Evolutionary conservation across 2,329 filamentous ascomycete species (phyloP).

Genomic region (Microdochium trichocladiopsis): DNA sequence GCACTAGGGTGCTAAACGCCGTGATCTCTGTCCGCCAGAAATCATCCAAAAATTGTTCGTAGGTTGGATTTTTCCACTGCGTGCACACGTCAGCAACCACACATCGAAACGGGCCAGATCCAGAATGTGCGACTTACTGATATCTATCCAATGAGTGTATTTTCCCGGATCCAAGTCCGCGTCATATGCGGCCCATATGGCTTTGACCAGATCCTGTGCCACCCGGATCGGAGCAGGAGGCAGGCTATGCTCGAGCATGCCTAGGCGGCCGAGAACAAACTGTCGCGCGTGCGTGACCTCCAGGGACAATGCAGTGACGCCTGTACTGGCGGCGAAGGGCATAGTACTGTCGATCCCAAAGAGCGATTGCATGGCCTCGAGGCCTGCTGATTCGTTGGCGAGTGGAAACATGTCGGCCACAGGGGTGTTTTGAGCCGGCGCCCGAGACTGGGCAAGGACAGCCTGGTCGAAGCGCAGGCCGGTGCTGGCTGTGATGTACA

Average conservation of each 20-base stretch:
- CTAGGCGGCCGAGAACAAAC: conserved; percentile 29
- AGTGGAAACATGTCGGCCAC: neutral
- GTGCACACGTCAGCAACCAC: neutral
- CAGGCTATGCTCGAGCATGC: conserved; percentile 28
- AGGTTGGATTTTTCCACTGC: conserved; percentile 7
- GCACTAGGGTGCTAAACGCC: too few relatives aligned
- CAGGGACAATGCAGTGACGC: conserved; percentile 16
- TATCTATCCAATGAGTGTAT: conserved; percentile 33
- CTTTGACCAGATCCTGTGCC: conserved; percentile 31
- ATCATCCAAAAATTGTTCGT: conserved; percentile 8
- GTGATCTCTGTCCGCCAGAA: neutral
- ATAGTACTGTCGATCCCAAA: neutral
- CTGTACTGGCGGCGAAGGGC: conserved; percentile 7
- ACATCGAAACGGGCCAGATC: neutral
- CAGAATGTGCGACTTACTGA: conserved; percentile 12
- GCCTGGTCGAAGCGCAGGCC: conserved; percentile 16
- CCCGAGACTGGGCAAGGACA: conserved; percentile 6
- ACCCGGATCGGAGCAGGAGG: conserved; percentile 33
- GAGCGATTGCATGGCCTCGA: neutral
- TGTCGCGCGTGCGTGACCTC: conserved; percentile 29
- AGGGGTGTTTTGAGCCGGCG: neutral
- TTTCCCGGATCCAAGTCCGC: conserved; percentile 21
- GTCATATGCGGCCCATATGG: conserved; percentile 33
- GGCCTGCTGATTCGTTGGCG: neutral
- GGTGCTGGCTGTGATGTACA: conserved; percentile 28